These are phyloP conservation scores for Trypethelium eluteriae DNA, from an alignment of 495 filamentous ascomycete species.

Conservation along the genomic window DNA sequence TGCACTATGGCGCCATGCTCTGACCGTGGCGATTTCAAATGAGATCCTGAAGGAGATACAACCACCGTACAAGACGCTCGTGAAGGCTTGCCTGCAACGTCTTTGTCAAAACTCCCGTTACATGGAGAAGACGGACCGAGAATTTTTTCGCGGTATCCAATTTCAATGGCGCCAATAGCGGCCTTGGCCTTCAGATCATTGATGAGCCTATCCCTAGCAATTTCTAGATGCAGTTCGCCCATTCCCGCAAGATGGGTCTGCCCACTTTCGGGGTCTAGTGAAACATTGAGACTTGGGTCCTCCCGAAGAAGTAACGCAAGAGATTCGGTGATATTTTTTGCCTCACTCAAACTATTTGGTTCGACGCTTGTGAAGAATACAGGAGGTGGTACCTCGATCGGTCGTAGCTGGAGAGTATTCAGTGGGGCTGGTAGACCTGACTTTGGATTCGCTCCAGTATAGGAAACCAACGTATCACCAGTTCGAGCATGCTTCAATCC, in stretches of 20 bases:
- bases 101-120: slow-evolving; percentile 62
- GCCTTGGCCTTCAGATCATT: slow-evolving; percentile 86
- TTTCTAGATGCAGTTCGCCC: slow-evolving; percentile 97
- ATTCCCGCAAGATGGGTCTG: slow-evolving; percentile 92
- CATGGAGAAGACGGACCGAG: slow-evolving; percentile 46
- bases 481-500: slow-evolving; percentile 86
- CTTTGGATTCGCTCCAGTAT: slow-evolving; percentile 53
- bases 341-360: slow-evolving; percentile 67
- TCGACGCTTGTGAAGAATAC: slow-evolving; percentile 95
- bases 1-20: slow-evolving; percentile 37
- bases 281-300: slow-evolving; percentile 87
- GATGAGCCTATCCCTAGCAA: slow-evolving; percentile 78
- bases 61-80: slow-evolving; percentile 66
- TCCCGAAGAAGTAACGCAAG: slow-evolving; percentile 74
- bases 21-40: slow-evolving; percentile 51
- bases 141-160: slow-evolving; percentile 83
- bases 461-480: slow-evolving; percentile 82
- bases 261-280: slow-evolving; percentile 78
- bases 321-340: slow-evolving; percentile 68
- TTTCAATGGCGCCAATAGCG: slow-evolving; percentile 85
- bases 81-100: slow-evolving; percentile 69
- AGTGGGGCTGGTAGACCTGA: slow-evolving; percentile 58
- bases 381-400: slow-evolving; percentile 83
- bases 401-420: slow-evolving; percentile 70
- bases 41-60: slow-evolving; percentile 49